Conservation (phyloP, 768 basidiomycete genomes). For the Phanerochaete carnosa region DNA sequence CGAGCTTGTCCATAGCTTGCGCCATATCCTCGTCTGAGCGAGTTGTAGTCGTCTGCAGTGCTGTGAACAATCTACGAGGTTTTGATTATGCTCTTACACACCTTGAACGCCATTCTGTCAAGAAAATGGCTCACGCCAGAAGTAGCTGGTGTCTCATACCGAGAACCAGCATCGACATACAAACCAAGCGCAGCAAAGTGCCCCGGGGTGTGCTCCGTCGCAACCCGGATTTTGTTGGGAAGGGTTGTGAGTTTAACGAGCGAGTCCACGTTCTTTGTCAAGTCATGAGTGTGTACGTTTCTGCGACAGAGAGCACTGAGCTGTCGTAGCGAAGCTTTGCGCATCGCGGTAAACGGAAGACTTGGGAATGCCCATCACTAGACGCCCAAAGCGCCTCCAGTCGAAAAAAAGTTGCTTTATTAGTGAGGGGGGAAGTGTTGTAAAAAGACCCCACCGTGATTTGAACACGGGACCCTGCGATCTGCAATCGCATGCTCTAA, state of each 20-base stretch:
- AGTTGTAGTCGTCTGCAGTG: constrained; percentile 62
- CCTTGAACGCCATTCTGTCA: constrained; percentile 97
- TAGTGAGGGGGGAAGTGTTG: neutral
- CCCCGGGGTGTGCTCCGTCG: constrained; percentile 86
- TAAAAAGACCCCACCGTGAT: constrained; percentile 45
- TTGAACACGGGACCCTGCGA: constrained; percentile 57
- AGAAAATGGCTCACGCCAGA: constrained; percentile 89
- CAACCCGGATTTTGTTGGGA: constrained; percentile 88
- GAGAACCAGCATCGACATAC: constrained; percentile 89
- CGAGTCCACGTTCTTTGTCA: neutral
- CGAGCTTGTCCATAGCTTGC: constrained; percentile 73
- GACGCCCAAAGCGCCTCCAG: neutral
- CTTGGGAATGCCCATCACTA: neutral
- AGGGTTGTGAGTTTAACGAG: constrained; percentile 72
- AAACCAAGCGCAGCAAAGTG: constrained; percentile 94
- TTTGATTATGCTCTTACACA: constrained; percentile 27
- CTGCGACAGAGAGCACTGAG: constrained; percentile 1
- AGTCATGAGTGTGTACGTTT: constrained; percentile 1
- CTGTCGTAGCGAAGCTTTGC: constrained; percentile 1
- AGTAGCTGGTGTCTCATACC: constrained; percentile 74
- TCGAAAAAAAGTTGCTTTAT: neutral
- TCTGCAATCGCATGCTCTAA: constrained; percentile 60
- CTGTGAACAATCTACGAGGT: neutral
- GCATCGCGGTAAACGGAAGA: neutral
- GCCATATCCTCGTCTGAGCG: constrained; percentile 79